A percentile compares a stretch with the other conserved stretches of the same genome.
phyloP scores from a whole-genome alignment of 331 rosid genomes.

The Dryas integrifolia region DNA sequence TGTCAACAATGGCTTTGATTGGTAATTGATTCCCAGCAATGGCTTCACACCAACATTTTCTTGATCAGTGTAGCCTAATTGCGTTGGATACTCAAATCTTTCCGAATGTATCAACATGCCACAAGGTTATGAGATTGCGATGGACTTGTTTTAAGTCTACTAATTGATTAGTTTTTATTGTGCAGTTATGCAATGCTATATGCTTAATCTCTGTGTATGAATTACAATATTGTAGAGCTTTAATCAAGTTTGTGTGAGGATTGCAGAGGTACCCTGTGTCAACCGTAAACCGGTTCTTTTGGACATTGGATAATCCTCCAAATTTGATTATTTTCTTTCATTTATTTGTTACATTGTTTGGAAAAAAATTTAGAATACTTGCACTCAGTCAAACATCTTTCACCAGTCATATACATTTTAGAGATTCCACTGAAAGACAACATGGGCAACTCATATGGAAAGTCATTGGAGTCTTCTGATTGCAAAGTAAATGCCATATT shows the following conservation, averaged over 20 bases:
- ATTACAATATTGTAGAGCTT: not conserved
- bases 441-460: not conserved
- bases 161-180: not conserved
- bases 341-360: not conserved
- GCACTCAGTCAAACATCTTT: not conserved
- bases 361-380: not conserved
- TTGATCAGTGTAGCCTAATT: not conserved
- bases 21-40: not conserved
- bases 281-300: not conserved
- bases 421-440: not conserved
- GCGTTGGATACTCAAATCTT: not conserved
- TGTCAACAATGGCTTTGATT: not conserved
- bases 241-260: not conserved
- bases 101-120: not conserved
- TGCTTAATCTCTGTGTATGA: not conserved
- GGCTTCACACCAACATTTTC: not conserved
- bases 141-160: constrained; percentile 9
- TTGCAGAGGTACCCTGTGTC: not conserved
- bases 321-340: not conserved
- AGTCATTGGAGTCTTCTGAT: not conserved
- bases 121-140: not conserved
- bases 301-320: constrained; percentile 2
- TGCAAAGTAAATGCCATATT: not conserved
- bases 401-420: not conserved
- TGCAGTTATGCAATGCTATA: not conserved